Percentiles rank a stretch among this genome's conserved stretches.
These are phyloP conservation scores for Pleurostoma richardsiae DNA, from an alignment of 2,329 filamentous ascomycete genomes.

Conservation along the genomic window DNA sequence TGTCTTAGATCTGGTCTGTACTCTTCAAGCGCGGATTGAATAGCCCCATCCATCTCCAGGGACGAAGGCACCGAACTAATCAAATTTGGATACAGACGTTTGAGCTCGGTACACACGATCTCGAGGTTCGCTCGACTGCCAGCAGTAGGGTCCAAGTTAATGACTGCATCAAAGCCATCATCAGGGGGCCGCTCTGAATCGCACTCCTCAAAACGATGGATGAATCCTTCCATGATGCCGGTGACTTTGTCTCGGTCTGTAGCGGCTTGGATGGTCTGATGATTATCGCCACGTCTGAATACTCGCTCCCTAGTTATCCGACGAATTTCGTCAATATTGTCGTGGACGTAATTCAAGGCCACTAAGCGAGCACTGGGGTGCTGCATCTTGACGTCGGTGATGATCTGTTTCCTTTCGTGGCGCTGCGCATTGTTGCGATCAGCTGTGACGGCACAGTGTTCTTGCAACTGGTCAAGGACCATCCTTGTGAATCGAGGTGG, in stretches of 20 bases:
- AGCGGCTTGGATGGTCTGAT: slow-evolving; percentile 92
- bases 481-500: slow-evolving; percentile 72
- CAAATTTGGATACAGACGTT: slow-evolving; percentile 72
- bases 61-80: slow-evolving; percentile 65
- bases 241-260: slow-evolving; percentile 70
- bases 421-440: slow-evolving; percentile 92
- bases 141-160: slow-evolving; percentile 73
- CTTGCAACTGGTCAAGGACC: slow-evolving; percentile 59
- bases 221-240: slow-evolving; percentile 91
- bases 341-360: slow-evolving; percentile 83
- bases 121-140: slow-evolving; percentile 86
- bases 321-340: slow-evolving; percentile 69
- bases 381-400: slow-evolving; percentile 66
- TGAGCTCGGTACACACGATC: slow-evolving; percentile 65
- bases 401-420: slow-evolving; percentile 82
- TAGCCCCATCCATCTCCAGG: slow-evolving; percentile 74
- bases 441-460: slow-evolving; percentile 71
- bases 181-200: slow-evolving; percentile 67
- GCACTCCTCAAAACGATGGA: slow-evolving; percentile 77
- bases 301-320: slow-evolving; percentile 74
- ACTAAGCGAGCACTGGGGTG: slow-evolving; percentile 67
- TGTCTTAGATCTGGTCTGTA: slow-evolving; percentile 76
- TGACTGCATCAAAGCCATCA: slow-evolving; percentile 73
- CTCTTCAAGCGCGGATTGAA: slow-evolving; percentile 67
- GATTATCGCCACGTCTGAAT: slow-evolving; percentile 83